Conservation (phyloP, 2,329 filamentous ascomycete species). For the Madurella fahalii region DNA sequence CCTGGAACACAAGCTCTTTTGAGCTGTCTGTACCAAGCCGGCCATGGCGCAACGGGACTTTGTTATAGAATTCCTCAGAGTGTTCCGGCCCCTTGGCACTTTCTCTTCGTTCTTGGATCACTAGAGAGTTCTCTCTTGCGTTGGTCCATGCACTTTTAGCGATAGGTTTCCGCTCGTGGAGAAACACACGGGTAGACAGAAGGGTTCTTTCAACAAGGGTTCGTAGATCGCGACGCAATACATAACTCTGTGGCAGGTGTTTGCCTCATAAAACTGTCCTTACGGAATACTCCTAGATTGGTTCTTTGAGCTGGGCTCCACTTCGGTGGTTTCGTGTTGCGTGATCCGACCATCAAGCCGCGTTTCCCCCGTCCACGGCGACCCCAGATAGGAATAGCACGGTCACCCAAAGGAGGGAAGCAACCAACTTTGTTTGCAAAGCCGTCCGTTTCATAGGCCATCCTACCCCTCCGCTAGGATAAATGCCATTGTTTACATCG, state of each 20-base stretch:
- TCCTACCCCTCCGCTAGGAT: too few relatives aligned
- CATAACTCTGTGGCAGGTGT: background rate
- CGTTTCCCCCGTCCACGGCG: too few relatives aligned
- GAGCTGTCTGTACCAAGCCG: conserved; percentile 26
- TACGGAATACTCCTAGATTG: background rate
- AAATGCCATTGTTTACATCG: too few relatives aligned
- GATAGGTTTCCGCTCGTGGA: background rate
- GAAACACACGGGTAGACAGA: background rate
- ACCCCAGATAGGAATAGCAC: too few relatives aligned
- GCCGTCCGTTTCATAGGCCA: too few relatives aligned
- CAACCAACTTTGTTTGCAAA: too few relatives aligned
- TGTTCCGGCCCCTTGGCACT: background rate
- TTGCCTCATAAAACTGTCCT: background rate
- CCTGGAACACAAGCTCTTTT: conserved; percentile 96
- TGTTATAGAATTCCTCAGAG: background rate
- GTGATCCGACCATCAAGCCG: too few relatives aligned
- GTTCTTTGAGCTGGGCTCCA: too few relatives aligned
- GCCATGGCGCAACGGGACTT: background rate
- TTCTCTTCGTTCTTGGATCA: conserved; percentile 5
- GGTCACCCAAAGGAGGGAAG: too few relatives aligned
- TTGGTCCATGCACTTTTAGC: background rate
- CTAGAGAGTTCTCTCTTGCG: background rate
- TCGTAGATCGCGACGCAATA: background rate
- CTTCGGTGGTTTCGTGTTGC: too few relatives aligned
- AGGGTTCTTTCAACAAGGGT: background rate